Base-by-base conservation (phyloP, 768 basidiomycete genomes). In the Tulasnella calospora region DNA sequence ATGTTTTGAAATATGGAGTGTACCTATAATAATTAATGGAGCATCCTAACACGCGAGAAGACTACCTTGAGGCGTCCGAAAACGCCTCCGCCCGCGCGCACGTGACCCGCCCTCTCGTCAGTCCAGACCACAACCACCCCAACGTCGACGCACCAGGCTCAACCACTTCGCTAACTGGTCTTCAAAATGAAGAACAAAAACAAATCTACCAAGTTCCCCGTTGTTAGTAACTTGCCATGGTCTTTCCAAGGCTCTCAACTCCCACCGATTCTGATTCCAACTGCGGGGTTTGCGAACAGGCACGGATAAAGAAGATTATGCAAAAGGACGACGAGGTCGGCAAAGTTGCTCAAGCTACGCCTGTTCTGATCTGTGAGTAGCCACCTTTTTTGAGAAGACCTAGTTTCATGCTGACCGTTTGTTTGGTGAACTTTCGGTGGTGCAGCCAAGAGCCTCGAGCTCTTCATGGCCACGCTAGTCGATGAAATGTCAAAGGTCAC, bases 261-360 rank as follows among this genome's bases (percentile, higher is more conserved):
- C 30, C 44, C n/a, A n/a, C 3, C 74, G 0, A 70, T 15, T 13
- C 78, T 30, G 19, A 21, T 47, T 40, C 15, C 30, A 33, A 27
- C 27, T 23, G 61, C 27, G 27, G 9, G 27, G 9, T 27, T 40
- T 30, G 7, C 9, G 23, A 27, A 4, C 81, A 97, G 96, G 96
- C 97, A 4, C 92, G 97, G 69, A 99, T 99, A 86, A 99, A 98
- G 89, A 94, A 95, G 87, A 98, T 98, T 77, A 99, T 99, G 94
- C 97, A 99, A 87, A 95, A 96, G 83, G 97, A 99, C 83, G 97
- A 99, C 83, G 97, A 99, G 83, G 97, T 99, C 27, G 97, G 97
- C 78, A 99, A 99, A 84, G 95, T 99, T 41, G 95, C 97, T 2
- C 94, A 96, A 83, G 96, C 95, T 36, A 97, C 96, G 5, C 97